These are phyloP conservation scores for Xerocomus brunneocitrinus DNA, from an alignment of 768 basidiomycete species.

Conservation along the genomic window DNA sequence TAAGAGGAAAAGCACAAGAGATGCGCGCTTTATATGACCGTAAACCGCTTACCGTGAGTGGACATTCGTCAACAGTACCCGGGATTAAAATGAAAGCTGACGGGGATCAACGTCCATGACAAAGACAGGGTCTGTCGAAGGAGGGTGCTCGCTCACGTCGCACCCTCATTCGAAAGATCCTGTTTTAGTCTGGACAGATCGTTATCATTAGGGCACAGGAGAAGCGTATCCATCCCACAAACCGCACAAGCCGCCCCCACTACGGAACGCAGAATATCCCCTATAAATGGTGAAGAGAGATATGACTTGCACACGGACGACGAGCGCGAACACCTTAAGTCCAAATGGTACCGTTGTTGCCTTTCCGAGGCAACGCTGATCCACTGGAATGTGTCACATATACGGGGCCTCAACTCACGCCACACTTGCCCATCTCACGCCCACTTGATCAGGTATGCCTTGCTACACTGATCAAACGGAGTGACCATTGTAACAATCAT, in stretches of 20 bases:
- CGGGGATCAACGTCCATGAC: conserved; percentile 1
- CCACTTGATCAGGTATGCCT: conserved; percentile 1
- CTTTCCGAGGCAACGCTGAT: not conserved
- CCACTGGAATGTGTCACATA: conserved; percentile 14
- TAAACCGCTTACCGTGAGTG: not conserved
- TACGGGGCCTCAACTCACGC: conserved; percentile 1
- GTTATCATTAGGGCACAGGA: not conserved
- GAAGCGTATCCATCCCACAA: not conserved
- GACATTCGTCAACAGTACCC: not conserved
- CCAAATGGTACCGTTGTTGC: conserved; percentile 7
- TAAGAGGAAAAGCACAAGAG: not conserved
- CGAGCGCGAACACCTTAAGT: conserved; percentile 1
- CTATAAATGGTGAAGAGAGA: not conserved
- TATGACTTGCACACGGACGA: not conserved
- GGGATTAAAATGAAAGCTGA: not conserved
- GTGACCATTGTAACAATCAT: not conserved
- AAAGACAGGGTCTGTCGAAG: not conserved
- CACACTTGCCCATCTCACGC: not conserved
- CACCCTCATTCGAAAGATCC: not conserved
- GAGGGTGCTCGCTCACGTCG: not conserved
- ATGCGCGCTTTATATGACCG: conserved; percentile 4
- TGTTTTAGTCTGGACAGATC: not conserved
- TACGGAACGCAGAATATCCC: not conserved
- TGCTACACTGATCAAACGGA: not conserved
- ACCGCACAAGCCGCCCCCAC: not conserved